Evolutionary conservation across 1,284 basidiomycete species (phyloP).

Genomic region (Butyriboletus pseudospeciosus): DNA sequence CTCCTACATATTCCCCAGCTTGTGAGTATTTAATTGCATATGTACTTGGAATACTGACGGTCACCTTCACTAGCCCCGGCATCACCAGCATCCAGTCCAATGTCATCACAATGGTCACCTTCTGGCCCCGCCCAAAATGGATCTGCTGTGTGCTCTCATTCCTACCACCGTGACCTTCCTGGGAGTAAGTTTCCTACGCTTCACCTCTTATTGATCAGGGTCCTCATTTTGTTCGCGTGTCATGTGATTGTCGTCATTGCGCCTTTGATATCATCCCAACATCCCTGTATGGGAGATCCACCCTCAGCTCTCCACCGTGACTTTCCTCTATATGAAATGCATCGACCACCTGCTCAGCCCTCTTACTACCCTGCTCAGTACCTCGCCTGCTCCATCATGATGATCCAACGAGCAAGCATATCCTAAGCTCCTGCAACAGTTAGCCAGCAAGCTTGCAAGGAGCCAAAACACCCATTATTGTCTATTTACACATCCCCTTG

Average conservation of each 20-base stretch:
- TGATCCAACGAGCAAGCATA: too few relatives aligned
- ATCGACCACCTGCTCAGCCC: too few relatives aligned
- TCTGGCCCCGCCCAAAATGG: slow-evolving; percentile 68
- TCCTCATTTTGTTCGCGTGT: slow-evolving; percentile 3
- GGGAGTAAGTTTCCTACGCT: slow-evolving; percentile 40
- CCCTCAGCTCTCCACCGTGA: too few relatives aligned
- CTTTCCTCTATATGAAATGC: too few relatives aligned
- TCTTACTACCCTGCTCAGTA: too few relatives aligned
- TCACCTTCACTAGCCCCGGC: slow-evolving; percentile 56
- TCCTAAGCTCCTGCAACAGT: too few relatives aligned
- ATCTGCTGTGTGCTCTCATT: slow-evolving; percentile 35
- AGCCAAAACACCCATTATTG: too few relatives aligned
- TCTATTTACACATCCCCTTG: too few relatives aligned
- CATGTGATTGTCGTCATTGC: slow-evolving; percentile 1
- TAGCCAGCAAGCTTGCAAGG: too few relatives aligned
- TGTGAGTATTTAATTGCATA: slow-evolving; percentile 46
- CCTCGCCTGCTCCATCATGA: too few relatives aligned
- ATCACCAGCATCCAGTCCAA: slow-evolving; percentile 78
- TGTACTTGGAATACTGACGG: slow-evolving; percentile 6
- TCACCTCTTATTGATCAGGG: slow-evolving; percentile 6
- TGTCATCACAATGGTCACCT: slow-evolving; percentile 75
- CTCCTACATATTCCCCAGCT: slow-evolving; percentile 78
- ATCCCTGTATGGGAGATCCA: too few relatives aligned
- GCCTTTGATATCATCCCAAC: too few relatives aligned
- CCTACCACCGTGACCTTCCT: slow-evolving; percentile 51